These are phyloP conservation scores for Dactylonectria macrodidyma DNA, from an alignment of 2,329 filamentous ascomycete species.

Conservation along the genomic window DNA sequence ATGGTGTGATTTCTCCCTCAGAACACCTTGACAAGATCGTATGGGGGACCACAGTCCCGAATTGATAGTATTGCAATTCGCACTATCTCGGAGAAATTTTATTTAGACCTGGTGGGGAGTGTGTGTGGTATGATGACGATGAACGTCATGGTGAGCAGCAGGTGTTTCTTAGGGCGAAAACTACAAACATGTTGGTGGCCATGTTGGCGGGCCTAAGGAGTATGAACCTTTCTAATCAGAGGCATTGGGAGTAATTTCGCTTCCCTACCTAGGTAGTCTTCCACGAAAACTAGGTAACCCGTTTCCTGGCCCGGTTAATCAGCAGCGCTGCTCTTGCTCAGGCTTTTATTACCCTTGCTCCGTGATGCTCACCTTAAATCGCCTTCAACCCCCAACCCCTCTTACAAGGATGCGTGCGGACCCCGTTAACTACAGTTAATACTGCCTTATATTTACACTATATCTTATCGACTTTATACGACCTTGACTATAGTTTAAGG, in stretches of 20 bases:
- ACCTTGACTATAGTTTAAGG: too few species aligned
- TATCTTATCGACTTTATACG: too few species aligned
- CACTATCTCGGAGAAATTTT: constrained; percentile 10
- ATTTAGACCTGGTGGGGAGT: neutral
- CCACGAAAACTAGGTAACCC: too few species aligned
- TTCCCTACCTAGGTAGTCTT: too few species aligned
- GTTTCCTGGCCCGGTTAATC: too few species aligned
- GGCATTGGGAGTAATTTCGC: neutral
- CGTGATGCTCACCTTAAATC: too few species aligned
- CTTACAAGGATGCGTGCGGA: too few species aligned
- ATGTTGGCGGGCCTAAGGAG: neutral
- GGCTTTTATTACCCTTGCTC: too few species aligned
- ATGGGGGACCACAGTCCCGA: neutral
- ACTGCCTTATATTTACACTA: too few species aligned
- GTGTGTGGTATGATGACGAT: neutral
- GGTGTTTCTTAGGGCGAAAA: neutral
- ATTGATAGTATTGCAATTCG: neutral
- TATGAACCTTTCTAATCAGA: neutral
- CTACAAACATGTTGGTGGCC: neutral
- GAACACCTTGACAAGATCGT: neutral
- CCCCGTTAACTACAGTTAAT: too few species aligned
- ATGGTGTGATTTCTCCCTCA: neutral
- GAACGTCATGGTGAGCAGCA: neutral
- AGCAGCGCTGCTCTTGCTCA: too few species aligned
- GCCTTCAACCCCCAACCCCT: too few species aligned